Evolutionary conservation across 495 filamentous ascomycete species (phyloP), one percentile per base, ranked within the genome.

Genomic region (Penicillium cinerascens): DNA sequence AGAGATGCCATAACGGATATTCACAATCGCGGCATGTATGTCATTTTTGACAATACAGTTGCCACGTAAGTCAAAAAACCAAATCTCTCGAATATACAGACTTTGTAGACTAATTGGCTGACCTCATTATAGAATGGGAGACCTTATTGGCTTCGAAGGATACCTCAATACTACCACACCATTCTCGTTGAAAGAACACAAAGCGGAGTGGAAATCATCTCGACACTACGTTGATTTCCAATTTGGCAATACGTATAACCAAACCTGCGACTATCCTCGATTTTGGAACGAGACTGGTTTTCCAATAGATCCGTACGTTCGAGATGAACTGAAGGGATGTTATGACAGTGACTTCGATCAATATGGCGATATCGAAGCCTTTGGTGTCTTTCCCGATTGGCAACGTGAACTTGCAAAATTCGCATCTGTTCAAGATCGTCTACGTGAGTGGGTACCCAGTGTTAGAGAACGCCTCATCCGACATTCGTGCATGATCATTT

Each of bases 341-440:
- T 84, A 82, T 57, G 64, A 87, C 63, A 86, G 84, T 58, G 86
- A 89, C 25, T 88, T 87, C 54, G 86, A 87, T 37, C 75, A 87
- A 64, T 87, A 85, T 49, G 85, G 85, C 38, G 84, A 87, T 56
- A 80, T 80, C 21, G 83, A 84, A 60, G 82, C 85, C 13, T 87
- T 87, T 53, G 85, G 85, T 50, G 80, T 83, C 22, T 86, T 74
- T 46, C 83, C 83, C 2, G 84, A 87, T 56, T 89, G 82, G 79
- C 69, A 86, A 58, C 75, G 78, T 58, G 79, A 89, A 66, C 71
- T 90, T 39, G 78, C 85, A 13, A 89, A 88, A 56, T 89, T 89
- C 61, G 83, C 85, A 26, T 87, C 79, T 33, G 87, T 88, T 4
- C 86, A 90, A 64, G 86, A 90, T 59, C 84, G 86, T 51, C 72